Evolutionary conservation across 257 asterid genomes (phyloP).

Genomic region (Solanum phureja): DNA sequence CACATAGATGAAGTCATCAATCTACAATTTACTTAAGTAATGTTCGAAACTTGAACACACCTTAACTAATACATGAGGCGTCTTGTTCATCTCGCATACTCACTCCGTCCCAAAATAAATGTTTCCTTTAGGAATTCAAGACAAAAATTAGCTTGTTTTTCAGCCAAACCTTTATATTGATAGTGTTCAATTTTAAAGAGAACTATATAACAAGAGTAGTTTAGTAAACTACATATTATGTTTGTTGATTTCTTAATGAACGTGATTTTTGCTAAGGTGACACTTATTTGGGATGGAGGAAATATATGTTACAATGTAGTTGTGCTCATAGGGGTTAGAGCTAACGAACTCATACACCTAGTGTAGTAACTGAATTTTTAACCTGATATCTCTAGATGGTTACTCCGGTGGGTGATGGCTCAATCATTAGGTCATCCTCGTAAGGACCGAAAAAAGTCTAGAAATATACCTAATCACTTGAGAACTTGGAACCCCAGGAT

Average conservation of each 20-base stretch:
- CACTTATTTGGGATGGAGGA: background rate
- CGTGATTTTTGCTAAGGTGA: background rate
- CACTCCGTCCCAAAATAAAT: background rate
- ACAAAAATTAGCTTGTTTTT: background rate
- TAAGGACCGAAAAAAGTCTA: background rate
- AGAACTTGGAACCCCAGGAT: background rate
- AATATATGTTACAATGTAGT: background rate
- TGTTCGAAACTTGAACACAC: background rate
- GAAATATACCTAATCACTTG: background rate
- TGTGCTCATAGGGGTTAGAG: background rate
- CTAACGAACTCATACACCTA: no score
- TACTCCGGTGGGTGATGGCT: background rate
- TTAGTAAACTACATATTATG: background rate
- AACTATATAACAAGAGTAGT: background rate
- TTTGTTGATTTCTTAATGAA: background rate
- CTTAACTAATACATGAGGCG: background rate
- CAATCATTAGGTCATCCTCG: background rate
- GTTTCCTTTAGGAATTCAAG: background rate
- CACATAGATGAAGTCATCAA: background rate
- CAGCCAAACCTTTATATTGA: background rate
- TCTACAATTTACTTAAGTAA: background rate
- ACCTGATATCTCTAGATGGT: background rate
- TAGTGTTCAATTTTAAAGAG: background rate
- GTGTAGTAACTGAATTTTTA: background rate
- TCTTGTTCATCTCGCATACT: no score